A percentile compares a stretch with the other conserved stretches of the same genome.
phyloP scores from a whole-genome alignment of 129 eudicot species.

The Rutidosis leptorrhynchoides region DNA sequence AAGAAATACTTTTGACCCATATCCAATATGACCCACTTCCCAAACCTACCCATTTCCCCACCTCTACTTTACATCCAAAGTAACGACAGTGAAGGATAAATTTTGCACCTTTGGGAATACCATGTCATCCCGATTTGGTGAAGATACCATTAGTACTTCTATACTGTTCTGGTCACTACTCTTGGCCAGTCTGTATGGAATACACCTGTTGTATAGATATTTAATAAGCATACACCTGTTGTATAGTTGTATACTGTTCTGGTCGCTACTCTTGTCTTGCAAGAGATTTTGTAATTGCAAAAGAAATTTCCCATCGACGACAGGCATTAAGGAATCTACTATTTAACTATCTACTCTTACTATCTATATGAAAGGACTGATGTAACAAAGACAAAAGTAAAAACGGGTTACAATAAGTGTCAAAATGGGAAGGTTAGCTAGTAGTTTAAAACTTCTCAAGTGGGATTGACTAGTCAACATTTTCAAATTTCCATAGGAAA shows the following conservation, averaged over 20 bases:
- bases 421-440: constrained; percentile 1
- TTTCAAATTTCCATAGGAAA: background rate
- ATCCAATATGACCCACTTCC: background rate
- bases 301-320: background rate
- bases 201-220: constrained; percentile 46
- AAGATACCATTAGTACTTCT: constrained; percentile 64
- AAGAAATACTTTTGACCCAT: background rate
- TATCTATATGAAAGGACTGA: background rate
- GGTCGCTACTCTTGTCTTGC: too few relatives aligned
- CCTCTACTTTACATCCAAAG: constrained; percentile 8
- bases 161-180: constrained; percentile 31
- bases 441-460: background rate
- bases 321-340: background rate
- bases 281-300: background rate
- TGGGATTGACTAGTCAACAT: background rate
- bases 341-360: too few relatives aligned
- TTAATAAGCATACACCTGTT: constrained; percentile 20
- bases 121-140: constrained; percentile 62
- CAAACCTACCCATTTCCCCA: background rate
- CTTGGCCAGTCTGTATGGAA: constrained; percentile 49
- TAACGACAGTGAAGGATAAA: constrained; percentile 8
- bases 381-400: background rate
- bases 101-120: constrained; percentile 60
- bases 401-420: background rate
- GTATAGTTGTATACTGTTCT: too few relatives aligned